Evolutionary conservation across 164 flowering plant genomes (phyloP).

Genomic region (Vitis riparia): DNA sequence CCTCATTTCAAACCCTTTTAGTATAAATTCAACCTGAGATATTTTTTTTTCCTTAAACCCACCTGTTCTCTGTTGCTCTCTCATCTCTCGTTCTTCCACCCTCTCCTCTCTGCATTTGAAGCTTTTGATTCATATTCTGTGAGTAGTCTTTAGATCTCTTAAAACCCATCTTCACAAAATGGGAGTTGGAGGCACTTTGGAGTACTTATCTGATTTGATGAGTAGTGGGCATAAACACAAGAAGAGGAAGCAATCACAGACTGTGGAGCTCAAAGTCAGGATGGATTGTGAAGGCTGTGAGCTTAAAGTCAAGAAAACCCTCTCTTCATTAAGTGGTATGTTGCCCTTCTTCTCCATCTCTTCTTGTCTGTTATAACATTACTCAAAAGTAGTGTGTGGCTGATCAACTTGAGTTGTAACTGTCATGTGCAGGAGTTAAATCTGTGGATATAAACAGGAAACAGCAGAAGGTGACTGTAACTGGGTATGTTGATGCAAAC

Average conservation of each 20-base stretch:
- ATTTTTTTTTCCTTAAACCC: not conserved
- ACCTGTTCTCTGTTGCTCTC: conserved; percentile 1
- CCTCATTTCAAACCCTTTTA: conserved; percentile 1
- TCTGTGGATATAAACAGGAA: conserved; percentile 67
- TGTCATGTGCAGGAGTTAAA: conserved; percentile 46
- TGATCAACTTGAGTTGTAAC: no score
- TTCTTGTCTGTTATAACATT: not conserved
- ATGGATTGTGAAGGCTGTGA: conserved; percentile 89
- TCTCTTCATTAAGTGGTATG: conserved; percentile 55
- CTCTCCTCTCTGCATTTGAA: conserved; percentile 3
- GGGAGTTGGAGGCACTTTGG: conserved; percentile 58
- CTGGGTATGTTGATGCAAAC: conserved; percentile 56
- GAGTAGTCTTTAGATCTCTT: not conserved
- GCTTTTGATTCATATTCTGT: not conserved
- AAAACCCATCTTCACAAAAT: conserved; percentile 17
- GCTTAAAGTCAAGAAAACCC: conserved; percentile 67
- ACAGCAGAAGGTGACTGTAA: conserved; percentile 68
- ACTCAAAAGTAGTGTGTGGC: no score
- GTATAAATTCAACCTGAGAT: conserved; percentile 10
- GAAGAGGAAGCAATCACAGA: conserved; percentile 60
- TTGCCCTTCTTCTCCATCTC: not conserved
- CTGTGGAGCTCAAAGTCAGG: conserved; percentile 68
- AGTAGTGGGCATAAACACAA: conserved; percentile 36
- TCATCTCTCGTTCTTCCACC: not conserved
- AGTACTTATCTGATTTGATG: conserved; percentile 55